phyloP scores from a whole-genome alignment of 768 basidiomycete species.

The Coprinellus aureogranulatus region DNA sequence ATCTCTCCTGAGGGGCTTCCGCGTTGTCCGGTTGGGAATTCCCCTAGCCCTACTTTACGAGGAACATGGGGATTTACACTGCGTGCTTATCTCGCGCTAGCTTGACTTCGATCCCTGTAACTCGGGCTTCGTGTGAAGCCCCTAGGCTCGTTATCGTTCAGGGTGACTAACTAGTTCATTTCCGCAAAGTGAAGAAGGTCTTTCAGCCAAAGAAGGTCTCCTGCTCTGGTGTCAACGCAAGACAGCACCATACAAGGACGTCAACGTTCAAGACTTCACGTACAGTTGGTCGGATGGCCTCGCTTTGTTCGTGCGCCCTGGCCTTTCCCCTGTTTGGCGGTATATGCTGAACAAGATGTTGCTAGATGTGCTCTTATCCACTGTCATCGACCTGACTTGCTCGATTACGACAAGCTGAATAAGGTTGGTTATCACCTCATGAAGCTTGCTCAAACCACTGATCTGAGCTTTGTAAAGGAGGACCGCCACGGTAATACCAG shows the following conservation, averaged over 20 bases:
- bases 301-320: slow-evolving; percentile 67
- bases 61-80: too few relatives aligned
- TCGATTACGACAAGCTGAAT: slow-evolving; percentile 85
- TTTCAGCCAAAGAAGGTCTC: slow-evolving; percentile 97
- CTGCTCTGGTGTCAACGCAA: slow-evolving; percentile 98
- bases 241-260: slow-evolving; percentile 86
- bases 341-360: slow-evolving; percentile 7
- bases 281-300: slow-evolving; percentile 92
- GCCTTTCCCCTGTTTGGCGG: slow-evolving; percentile 2
- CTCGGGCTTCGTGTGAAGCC: too few relatives aligned
- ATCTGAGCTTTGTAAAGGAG: slow-evolving; percentile 36
- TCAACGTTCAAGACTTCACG: slow-evolving; percentile 92
- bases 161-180: slow-evolving; percentile 8
- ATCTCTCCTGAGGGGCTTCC: background rate
- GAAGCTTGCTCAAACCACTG: background rate
- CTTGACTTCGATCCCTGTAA: background rate
- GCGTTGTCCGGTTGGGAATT: too few relatives aligned
- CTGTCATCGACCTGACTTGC: slow-evolving; percentile 91
- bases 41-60: too few relatives aligned
- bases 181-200: slow-evolving; percentile 81
- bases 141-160: slow-evolving; percentile 8
- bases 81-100: slow-evolving; percentile 2
- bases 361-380: slow-evolving; percentile 94
- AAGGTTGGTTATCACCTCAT: slow-evolving; percentile 51
- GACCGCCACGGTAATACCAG: slow-evolving; percentile 82